Evolutionary conservation across 2,329 filamentous ascomycete species (phyloP).

Genomic region (Colletotrichum musicola): DNA sequence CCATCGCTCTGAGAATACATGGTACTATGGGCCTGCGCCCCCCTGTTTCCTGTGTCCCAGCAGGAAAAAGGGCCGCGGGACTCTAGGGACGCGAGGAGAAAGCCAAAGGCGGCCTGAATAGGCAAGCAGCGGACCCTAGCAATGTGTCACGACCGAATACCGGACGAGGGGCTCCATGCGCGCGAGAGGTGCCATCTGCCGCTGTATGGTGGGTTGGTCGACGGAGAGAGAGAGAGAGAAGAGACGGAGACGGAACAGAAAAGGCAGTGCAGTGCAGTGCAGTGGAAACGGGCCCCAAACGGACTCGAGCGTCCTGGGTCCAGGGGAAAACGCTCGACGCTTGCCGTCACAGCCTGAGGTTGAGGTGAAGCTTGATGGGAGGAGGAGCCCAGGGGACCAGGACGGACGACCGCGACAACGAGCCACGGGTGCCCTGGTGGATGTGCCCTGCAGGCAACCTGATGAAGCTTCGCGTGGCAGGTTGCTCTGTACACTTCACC

Average conservation of each 20-base stretch:
- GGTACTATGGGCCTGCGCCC: background rate
- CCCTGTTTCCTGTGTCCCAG: background rate
- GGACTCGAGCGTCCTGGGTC: background rate
- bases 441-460: background rate
- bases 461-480: background rate
- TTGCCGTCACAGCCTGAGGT: slow-evolving; percentile 30
- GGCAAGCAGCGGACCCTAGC: slow-evolving; percentile 4
- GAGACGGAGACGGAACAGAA: background rate
- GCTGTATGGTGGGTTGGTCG: slow-evolving; percentile 4
- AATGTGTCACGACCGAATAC: slow-evolving; percentile 25
- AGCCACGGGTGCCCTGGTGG: background rate
- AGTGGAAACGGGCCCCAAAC: background rate
- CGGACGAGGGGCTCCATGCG: slow-evolving; percentile 25
- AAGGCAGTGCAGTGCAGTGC: background rate
- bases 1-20: background rate
- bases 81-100: slow-evolving; percentile 26
- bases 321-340: slow-evolving; percentile 22
- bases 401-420: background rate
- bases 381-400: background rate
- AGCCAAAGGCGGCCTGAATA: background rate
- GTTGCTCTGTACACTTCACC: background rate
- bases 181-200: background rate
- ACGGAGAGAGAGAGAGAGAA: background rate
- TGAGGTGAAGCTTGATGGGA: slow-evolving; percentile 4
- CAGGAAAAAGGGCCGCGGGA: slow-evolving; percentile 20